Percentiles rank a stretch among this genome's conserved stretches.
Conservation (phyloP, 2,329 filamentous ascomycete species). For the Dothideomycetes sp. region DNA sequence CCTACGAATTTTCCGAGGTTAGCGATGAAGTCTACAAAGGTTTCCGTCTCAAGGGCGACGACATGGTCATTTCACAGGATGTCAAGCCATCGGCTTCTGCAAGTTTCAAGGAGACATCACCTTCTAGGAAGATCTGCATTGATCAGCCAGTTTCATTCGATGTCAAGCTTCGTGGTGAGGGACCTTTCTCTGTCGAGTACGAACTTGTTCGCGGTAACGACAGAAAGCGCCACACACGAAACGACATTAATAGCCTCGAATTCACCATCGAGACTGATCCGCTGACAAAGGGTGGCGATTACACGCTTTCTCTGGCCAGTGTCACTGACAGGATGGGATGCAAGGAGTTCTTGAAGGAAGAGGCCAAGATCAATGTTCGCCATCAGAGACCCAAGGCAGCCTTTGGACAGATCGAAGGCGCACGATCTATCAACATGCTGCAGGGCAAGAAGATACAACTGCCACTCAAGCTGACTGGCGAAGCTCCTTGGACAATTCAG, state of each 20-base stretch:
- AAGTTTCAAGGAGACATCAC: constrained; percentile 49
- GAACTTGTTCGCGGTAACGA: constrained; percentile 86
- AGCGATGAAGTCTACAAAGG: constrained; percentile 72
- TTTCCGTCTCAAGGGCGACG: constrained; percentile 51
- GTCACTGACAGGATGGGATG: constrained; percentile 81
- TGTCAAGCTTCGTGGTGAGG: constrained; percentile 68
- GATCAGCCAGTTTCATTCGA: constrained; percentile 70
- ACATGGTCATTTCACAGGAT: constrained; percentile 67
- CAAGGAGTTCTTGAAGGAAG: constrained; percentile 75
- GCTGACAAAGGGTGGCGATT: constrained; percentile 76
- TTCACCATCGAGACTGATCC: constrained; percentile 68
- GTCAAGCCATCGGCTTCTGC: constrained; percentile 90
- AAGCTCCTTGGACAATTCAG: constrained; percentile 71
- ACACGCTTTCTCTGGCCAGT: constrained; percentile 74
- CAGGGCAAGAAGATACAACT: constrained; percentile 66
- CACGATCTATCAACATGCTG: constrained; percentile 62
- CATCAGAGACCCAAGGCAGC: constrained; percentile 78
- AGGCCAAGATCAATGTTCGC: constrained; percentile 75
- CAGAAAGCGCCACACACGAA: constrained; percentile 58
- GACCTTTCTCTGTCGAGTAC: constrained; percentile 84
- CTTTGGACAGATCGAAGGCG: constrained; percentile 79
- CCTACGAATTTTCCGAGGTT: constrained; percentile 74
- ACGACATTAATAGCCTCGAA: constrained; percentile 52
- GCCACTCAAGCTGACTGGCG: constrained; percentile 76
- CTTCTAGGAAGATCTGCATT: constrained; percentile 63